Base-by-base conservation (phyloP, 257 asterid species). In the Petunia secreta region DNA sequence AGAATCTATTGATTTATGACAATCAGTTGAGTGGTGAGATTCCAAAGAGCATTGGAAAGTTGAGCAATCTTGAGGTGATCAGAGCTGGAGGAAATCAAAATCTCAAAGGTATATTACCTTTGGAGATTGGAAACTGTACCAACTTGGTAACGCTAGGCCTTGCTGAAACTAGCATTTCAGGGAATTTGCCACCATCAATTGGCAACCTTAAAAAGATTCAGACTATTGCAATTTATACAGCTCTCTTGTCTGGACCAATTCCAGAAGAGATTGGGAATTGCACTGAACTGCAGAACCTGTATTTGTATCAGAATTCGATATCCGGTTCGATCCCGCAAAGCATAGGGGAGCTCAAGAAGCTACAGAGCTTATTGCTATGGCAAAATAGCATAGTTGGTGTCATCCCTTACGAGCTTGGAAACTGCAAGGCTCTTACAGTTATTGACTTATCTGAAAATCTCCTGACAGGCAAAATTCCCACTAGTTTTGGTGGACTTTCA, bases 61-160 rank as follows among this genome's bases (percentile, higher is more conserved):
- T 96, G 91, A 73, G 77, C 4, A 85, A 82, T 15, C 97, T 96
- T 25, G 92, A 93, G 34, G 82, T 87, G 0, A 81, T 96, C 84
- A 82, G 99, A 75, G 97, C 96, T 9, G 99, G 99, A 4, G 99
- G 99, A 40, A 96, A 96, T 67, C 96, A 88, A 64, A 91, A 96
- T 85, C 92, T 96, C 39, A 85, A 85, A 16, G 99, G 99, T 0
- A 88, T 80, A 39, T 71, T 96, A 82, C 99, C 99, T 38, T 37
- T 1, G 2, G 98, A 91, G 87, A 89, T 96, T 75, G 99, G 99
- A 4, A 92, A 89, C 89, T 96, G 99, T 89, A 84, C 87, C 6
- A 94, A 84, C 38, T 82, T 96, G 87, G 40, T 59, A 1, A 41
- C 88, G 0, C 87, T 95, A 5, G 99, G 99, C 82, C 86, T 95